Evolutionary conservation across 805 yeast species (phyloP).

Genomic region (Teunomyces aglyptinius): DNA sequence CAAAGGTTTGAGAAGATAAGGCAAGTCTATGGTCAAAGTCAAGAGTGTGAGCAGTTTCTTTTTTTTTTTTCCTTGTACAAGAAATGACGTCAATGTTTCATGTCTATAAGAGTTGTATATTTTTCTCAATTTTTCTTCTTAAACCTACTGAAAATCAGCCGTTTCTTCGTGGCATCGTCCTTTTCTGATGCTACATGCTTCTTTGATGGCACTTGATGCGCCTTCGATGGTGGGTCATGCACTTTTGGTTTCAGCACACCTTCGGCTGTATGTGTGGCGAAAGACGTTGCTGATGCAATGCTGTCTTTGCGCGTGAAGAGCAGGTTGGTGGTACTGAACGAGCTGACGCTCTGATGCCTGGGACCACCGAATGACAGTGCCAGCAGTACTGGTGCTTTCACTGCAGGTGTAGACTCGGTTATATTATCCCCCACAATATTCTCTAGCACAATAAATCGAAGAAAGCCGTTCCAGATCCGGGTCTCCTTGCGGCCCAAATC

Average conservation of each 20-base stretch:
- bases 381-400: background rate
- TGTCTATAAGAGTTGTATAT: background rate
- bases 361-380: conserved; percentile 1
- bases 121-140: conserved; percentile 4
- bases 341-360: conserved; percentile 6
- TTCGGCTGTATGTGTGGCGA: background rate
- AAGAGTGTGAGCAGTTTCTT: too few relatives aligned
- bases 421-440: background rate
- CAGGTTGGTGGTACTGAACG: conserved; percentile 6
- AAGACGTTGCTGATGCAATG: conserved; percentile 4
- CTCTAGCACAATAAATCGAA: background rate
- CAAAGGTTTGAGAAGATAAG: too few relatives aligned
- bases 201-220: background rate
- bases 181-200: background rate
- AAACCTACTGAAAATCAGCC: conserved; percentile 8
- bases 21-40: too few relatives aligned
- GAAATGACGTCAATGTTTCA: background rate
- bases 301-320: conserved; percentile 7
- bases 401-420: background rate
- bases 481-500: background rate
- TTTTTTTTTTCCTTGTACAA: background rate
- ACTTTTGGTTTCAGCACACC: background rate
- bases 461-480: background rate
- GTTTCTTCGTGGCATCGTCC: background rate
- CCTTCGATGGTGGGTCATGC: background rate